Conservation (phyloP, 2,329 filamentous ascomycete genomes). For the Triangularia setosa region DNA sequence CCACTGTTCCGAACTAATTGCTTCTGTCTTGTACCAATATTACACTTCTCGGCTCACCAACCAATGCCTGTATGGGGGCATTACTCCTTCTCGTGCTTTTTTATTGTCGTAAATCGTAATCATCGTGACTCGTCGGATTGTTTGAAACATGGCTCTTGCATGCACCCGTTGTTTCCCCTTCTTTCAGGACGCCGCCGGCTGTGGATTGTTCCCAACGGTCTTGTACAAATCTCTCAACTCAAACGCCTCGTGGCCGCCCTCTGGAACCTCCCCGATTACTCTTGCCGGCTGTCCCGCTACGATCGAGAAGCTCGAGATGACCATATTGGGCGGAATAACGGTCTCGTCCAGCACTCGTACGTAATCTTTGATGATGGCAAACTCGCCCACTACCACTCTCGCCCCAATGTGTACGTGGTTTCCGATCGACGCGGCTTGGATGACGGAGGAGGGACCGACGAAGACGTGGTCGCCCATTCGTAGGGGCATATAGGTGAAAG, state of each 20-base stretch:
- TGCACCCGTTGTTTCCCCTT: too few species aligned
- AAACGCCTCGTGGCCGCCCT: slow-evolving; percentile 63
- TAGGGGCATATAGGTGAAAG: slow-evolving; percentile 79
- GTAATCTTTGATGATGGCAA: slow-evolving; percentile 91
- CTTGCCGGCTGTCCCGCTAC: slow-evolving; percentile 80
- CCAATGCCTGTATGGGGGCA: too few species aligned
- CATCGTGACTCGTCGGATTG: background rate
- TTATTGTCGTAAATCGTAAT: background rate
- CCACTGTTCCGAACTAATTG: background rate
- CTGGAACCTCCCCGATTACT: slow-evolving; percentile 76
- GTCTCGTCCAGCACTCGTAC: slow-evolving; percentile 81
- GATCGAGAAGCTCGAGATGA: slow-evolving; percentile 86
- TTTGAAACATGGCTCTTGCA: too few species aligned
- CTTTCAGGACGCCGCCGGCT: slow-evolving; percentile 35
- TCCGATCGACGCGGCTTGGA: slow-evolving; percentile 80
- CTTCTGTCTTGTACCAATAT: background rate
- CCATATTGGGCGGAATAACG: slow-evolving; percentile 81
- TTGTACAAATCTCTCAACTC: slow-evolving; percentile 63
- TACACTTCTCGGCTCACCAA: too few species aligned
- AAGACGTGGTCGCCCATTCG: slow-evolving; percentile 95
- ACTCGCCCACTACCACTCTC: slow-evolving; percentile 73
- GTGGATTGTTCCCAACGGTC: slow-evolving; percentile 56
- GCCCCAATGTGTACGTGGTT: slow-evolving; percentile 83
- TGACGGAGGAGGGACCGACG: slow-evolving; percentile 68
- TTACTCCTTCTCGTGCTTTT: too few species aligned